Base-by-base conservation (phyloP, 2,329 filamentous ascomycete species). In the Aspergillus sclerotialis region DNA sequence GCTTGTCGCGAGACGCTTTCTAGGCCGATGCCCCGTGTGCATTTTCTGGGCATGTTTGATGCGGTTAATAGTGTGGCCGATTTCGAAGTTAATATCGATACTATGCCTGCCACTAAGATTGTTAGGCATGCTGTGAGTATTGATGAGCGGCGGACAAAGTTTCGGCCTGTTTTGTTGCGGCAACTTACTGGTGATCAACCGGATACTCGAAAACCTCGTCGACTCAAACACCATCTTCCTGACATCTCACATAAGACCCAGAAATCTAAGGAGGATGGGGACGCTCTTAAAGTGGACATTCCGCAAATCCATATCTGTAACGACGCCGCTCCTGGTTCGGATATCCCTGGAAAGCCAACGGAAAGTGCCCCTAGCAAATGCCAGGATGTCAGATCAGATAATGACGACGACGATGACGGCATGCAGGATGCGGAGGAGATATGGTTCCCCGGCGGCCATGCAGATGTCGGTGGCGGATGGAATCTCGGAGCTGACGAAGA, bases 1-100 rank as follows among this genome's bases (percentile, higher is more conserved):
- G 78, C 76, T 0, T 90, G 90, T 50, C 75, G 84, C 14, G 82
- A 89, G 56, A 90, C 84, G 0, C 90, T 90, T 50, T 82, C 80
- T 17, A 68, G 85, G 1, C 83, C 84, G 0, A 80, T 88, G 1
- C 73, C 78, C 6, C 71, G 81, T 1, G 85, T 90, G 40, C 72
- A 73, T 2, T 89, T 90, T 45, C 65, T 90, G 1, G 84, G 85
- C 0, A 67, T 92, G 0, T 90, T 90, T 43, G 84, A 89, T 47
- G 87, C 83, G 0, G 84, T 90, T 44, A 89, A 89, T 49, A 84
- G 80, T 7, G 83, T 88, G 0, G 80, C 82, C 1, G 69, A 73
- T 3, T 88, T 88, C 38, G 84, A 89, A 56, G 13, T n/a, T 10
- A 13, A 30, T 5, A 32, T 21, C 23, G 25, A n/a, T 80, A 80